Base-by-base conservation (phyloP, 805 yeast genomes). In the Yueomyces sp. region DNA sequence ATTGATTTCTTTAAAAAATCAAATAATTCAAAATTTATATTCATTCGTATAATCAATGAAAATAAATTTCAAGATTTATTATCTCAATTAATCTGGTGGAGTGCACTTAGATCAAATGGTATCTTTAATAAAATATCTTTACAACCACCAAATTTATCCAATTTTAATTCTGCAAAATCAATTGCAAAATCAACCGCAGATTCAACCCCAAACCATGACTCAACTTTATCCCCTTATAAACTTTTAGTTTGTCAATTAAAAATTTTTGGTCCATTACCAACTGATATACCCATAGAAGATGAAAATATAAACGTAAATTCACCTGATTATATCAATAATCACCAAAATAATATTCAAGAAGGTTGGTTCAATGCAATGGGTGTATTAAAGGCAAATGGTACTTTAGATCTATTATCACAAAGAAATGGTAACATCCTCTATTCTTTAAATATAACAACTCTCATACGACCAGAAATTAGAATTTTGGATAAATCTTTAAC, bases 361-460 rank as follows among this genome's bases (percentile, higher is more conserved):
- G 78, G 78, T 4, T 83, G 90, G 90, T 81, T 81, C 54, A 70
- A 68, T 42, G 76, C 83, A 1, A 79, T 78, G 80, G 87, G 84
- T 0, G 80, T 77, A 19, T 55, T 83, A 38, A 76, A 74, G 54
- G 72, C 81, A 1, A 69, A 77, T 52, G 92, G 92, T 3, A 54
- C 64, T 4, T 61, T 83, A 32, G 76, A 81, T 49, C 59, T 83
- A 40, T 62, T 80, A 19, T 63, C 74, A 34, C 85, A 80, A 55
- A 67, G 68, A 42, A 87, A 81, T 60, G 85, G 87, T 1, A 65
- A 77, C 1, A 52, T 74, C 11, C 54, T 81, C 3, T 79, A 76
- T 56, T 68, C 83, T 2, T 59, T 83, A 4, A 76, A 81, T 54
- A 60, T 81, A 12, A 68, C 72, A 12, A 49, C 57, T 9, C 54